phyloP scores from a whole-genome alignment of 1,284 basidiomycete species.

The Lignosus rhinocerotis region DNA sequence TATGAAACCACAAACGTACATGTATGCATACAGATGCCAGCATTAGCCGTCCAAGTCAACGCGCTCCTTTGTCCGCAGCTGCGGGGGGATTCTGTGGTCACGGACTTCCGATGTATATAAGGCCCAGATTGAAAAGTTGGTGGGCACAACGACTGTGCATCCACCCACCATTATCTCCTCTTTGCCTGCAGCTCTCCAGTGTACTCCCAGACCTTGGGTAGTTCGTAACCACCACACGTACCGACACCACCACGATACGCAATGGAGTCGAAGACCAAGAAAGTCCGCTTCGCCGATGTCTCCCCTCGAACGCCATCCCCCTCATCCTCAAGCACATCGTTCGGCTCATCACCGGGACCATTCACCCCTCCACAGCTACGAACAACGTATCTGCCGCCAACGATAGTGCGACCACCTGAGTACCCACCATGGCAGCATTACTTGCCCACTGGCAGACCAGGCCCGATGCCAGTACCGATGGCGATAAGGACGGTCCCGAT shows the following conservation, averaged over 20 bases:
- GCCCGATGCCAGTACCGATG: neutral
- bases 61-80: slow-evolving; percentile 1
- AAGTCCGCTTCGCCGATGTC: slow-evolving; percentile 13
- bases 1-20: too few species aligned
- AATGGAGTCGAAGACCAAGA: slow-evolving; percentile 9
- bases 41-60: slow-evolving; percentile 1
- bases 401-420: slow-evolving; percentile 2
- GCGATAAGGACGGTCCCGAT: neutral
- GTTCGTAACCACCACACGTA: neutral
- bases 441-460: neutral
- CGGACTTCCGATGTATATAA: slow-evolving; percentile 1
- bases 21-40: neutral
- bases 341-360: slow-evolving; percentile 14
- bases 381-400: neutral
- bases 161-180: neutral
- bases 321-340: slow-evolving; percentile 12
- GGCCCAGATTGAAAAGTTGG: neutral
- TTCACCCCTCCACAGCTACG: slow-evolving; percentile 14
- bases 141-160: neutral
- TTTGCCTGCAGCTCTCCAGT: neutral
- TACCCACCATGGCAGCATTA: slow-evolving; percentile 8
- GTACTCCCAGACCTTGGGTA: neutral
- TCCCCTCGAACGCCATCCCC: slow-evolving; percentile 15
- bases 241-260: neutral
- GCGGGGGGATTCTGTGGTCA: neutral